These are phyloP conservation scores for Aspergillus kassunensis DNA, from an alignment of 495 filamentous ascomycete species.

Conservation along the genomic window DNA sequence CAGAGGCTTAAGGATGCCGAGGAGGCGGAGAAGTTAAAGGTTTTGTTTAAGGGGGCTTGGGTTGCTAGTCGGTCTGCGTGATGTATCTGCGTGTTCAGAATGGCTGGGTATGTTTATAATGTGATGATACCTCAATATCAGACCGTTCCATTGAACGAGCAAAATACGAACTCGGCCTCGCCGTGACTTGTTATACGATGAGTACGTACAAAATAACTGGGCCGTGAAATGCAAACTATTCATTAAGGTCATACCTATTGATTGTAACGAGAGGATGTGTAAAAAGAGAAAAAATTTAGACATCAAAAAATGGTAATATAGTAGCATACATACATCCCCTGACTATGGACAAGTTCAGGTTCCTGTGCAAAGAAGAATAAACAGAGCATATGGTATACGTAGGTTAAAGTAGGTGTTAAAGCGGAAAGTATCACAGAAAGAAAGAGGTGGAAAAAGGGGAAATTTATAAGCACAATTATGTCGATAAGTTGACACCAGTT, in stretches of 20 bases:
- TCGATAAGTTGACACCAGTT: slow-evolving; percentile 36
- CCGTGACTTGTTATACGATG: no score
- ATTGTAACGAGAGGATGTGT: not conserved
- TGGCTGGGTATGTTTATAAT: slow-evolving; percentile 2
- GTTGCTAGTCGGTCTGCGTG: slow-evolving; percentile 25
- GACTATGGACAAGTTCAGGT: slow-evolving; percentile 8
- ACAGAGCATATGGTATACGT: slow-evolving; percentile 13
- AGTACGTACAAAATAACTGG: no score
- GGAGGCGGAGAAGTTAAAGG: slow-evolving; percentile 58
- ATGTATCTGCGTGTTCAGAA: no score
- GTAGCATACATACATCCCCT: slow-evolving; percentile 8
- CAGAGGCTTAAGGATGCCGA: slow-evolving; percentile 71
- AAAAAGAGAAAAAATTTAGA: not conserved
- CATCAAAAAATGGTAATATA: slow-evolving; percentile 9
- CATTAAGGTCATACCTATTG: no score
- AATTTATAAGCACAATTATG: slow-evolving; percentile 32
- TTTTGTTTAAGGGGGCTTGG: slow-evolving; percentile 71
- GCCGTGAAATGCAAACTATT: not conserved
- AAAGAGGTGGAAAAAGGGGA: slow-evolving; percentile 22
- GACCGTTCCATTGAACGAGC: no score
- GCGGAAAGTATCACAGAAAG: not conserved
- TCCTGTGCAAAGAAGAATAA: slow-evolving; percentile 2
- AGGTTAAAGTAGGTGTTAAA: not conserved
- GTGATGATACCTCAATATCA: slow-evolving; percentile 9
- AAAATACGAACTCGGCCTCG: no score